Evolutionary conservation across 75 land plant genomes (phyloP), one percentile per base, ranked within the genome.

Genomic region (Pinus tabuliformis): DNA sequence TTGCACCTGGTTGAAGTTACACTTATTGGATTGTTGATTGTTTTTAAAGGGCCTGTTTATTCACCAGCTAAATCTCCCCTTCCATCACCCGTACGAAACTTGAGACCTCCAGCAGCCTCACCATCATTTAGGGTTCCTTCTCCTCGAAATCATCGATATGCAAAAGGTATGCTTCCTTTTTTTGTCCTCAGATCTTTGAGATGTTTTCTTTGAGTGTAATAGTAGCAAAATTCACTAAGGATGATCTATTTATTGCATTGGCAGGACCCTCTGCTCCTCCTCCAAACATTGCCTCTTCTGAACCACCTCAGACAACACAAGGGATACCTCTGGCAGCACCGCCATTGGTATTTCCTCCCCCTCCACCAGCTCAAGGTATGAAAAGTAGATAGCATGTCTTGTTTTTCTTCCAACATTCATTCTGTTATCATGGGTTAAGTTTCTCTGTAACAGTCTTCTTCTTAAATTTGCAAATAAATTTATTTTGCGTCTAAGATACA

Each of bases 281-380:
- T 45, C 52, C 71, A 68, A 33, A 64, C 68, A 68, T 68, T 39
- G 20, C 8, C 11, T 36, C 71, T 68, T 20, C 71, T 42, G 52
- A 68, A 68, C 21, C 71, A 7, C 45, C 71, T 39, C n/a, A 68
- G 22, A 68, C 18, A 9, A 39, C 24, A 39, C 22, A 22, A 39
- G 7, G 22, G 15, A 6, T 36, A 39, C 49, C 71, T 39, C 4
- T 77, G 56, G 78, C 86, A 59, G n/a, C 75, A 68, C 61, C 72
- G 37, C 30, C 75, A 65, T 52, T 75, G 30, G 8, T 63, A 56
- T 64, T 87, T 45, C 86, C 89, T 62, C 89, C 89, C 72, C 89
- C 91, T 26, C 91, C 91, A 60, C 91, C 89, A 62, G 75, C 82
- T 78, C 78, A 58, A 80, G 91, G 91, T 89, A 72, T 20, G 20